Base-by-base conservation (phyloP, 345 rosid species). In the Eucalyptus paniculata region DNA sequence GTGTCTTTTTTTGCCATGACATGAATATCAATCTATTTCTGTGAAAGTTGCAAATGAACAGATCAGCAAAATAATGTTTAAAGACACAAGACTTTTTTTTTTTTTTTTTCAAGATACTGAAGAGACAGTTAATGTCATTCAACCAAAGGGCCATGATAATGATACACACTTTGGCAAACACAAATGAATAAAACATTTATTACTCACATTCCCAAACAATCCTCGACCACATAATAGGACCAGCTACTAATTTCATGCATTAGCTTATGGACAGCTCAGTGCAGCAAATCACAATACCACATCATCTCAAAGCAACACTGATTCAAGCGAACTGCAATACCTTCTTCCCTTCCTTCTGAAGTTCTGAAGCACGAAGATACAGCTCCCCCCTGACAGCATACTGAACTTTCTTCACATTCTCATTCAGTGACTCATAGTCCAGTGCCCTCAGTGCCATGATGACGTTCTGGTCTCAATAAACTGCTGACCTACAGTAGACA, bases 291-390 rank as follows among this genome's bases (percentile, higher is more conserved):
- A 72, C 45, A 16, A 37, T 72, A 69, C 17, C 50, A 44, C 14
- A 37, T 82, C 60, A 87, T 21, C 83, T 77, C 83, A 62, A 91
- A 89, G 24, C 47, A 50, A 60, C 60, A 87, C 23, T 88, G 24
- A 80, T 14, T 15, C 62, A 86, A 62, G 83, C 15, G 6, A 21
- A 40, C 12, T 56, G 45, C 3, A 45, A 16, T 91, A 97, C 99
- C 99, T 94, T 98, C 93, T 97, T 98, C 92, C 98, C 99, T 94
- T 97, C 98, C 94, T 98, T 97, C 89, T 98, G 99, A 92, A 98
- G 99, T 97, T 96, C 97, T 90, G 99, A 95, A 90, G 99, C 99
- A 93, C 99, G 97, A 92, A 98, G 99, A 90, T 98, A 98, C 91
- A 98, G 90, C 94, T 98, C 98, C 12, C 99, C 99, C 93, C 99